Evolutionary conservation across 768 basidiomycete genomes (phyloP), one percentile per base, ranked within the genome.

Genomic region (Boletus rubropictus): DNA sequence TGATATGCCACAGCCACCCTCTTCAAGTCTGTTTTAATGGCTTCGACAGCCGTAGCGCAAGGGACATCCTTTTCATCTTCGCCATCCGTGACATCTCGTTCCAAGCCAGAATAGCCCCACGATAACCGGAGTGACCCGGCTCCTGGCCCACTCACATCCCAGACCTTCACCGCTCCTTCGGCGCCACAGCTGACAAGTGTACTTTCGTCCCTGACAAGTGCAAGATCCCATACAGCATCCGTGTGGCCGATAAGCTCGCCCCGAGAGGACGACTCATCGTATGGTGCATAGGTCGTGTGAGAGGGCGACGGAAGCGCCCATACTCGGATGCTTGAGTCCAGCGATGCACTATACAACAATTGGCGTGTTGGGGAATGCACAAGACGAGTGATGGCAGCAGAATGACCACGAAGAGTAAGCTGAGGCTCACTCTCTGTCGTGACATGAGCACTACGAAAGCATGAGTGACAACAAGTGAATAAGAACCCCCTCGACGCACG

Each of bases 191-290:
- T 89, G 46, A 95, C 88, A 34, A 98, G 75, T 7, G 86, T 83
- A 48, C 79, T 81, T 63, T 90, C 87, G 52, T 89, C 86, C 45
- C 88, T 77, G 22, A 91, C 79, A 18, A 95, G 78, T 9, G 88
- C 85, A 42, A 98, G 72, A 62, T 93, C 96, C 96, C 96, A 99
- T 21, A 97, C 87, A 5, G 91, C 91, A 62, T 99, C 94, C 5
- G 91, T 90, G 64, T 96, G 91, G 4, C 94, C 92, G 25, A 94
- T 82, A 24, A 98, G 76, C 54, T 86, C 83, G 28, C 86, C 86
- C 31, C 86, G 77, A 24, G 81, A 76, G 4, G 84, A 77, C 0
- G 81, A 82, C 40, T 87, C 78, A 57, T 98, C 93, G 63, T 89
- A 92, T 0, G 92, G 84, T 1, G 89, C 87, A 66, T 97, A 99